Conservation (phyloP, 2,329 filamentous ascomycete genomes). For the Aspergillus thermomutatus region DNA sequence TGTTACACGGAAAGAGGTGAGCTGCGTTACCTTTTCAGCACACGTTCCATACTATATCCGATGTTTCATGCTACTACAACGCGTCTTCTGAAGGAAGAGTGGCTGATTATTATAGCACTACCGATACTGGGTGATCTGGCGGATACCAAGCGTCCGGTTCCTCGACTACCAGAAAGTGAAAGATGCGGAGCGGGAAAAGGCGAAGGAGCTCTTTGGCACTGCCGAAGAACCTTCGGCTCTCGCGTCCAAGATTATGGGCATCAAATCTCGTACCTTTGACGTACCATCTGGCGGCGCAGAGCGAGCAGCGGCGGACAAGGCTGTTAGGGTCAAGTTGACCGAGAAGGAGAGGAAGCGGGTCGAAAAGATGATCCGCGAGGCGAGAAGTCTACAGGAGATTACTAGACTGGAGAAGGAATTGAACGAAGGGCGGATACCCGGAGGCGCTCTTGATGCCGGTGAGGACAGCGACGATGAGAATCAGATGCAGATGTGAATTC, state of each 20-base stretch:
- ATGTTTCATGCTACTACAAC: background rate
- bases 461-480: conserved; percentile 30
- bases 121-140: conserved; percentile 86
- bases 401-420: conserved; percentile 85
- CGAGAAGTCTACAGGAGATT: conserved; percentile 87
- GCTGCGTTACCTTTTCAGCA: conserved; percentile 26
- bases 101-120: conserved; percentile 63
- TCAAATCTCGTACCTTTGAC: conserved; percentile 75
- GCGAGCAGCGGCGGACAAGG: conserved; percentile 51
- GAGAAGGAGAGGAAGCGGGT: conserved; percentile 83
- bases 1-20: conserved; percentile 85
- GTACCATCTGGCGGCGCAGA: conserved; percentile 39
- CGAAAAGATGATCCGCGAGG: conserved; percentile 82
- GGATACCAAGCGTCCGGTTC: conserved; percentile 79
- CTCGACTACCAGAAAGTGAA: conserved; percentile 92
- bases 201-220: conserved; percentile 79
- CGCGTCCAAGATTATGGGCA: conserved; percentile 78
- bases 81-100: background rate
- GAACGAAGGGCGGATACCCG: conserved; percentile 80
- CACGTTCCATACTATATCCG: background rate
- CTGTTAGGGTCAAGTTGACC: conserved; percentile 78
- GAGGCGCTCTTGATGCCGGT: conserved; percentile 49
- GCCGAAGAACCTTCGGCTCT: conserved; percentile 71
- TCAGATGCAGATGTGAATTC: conserved; percentile 37
- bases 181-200: conserved; percentile 73